Conservation (phyloP, 164 flowering plant species). For the Platanus orientalis region DNA sequence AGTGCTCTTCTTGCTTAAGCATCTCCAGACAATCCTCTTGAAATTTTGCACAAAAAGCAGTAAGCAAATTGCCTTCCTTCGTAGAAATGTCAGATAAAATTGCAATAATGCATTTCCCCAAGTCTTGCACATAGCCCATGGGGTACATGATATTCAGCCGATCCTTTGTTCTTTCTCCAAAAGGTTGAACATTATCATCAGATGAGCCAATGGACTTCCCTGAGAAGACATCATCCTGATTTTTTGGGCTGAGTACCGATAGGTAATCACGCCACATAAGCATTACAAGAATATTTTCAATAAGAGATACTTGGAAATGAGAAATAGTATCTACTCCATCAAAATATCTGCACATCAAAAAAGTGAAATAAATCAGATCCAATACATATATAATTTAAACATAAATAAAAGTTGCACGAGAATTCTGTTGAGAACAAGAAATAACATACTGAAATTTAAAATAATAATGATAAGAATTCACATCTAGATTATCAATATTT, state of each 20-base stretch:
- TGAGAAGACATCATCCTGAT: slow-evolving; percentile 23
- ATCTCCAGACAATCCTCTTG: slow-evolving; percentile 45
- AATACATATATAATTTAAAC: neutral
- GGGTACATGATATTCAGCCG: slow-evolving; percentile 30
- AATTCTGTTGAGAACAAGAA: neutral
- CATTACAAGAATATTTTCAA: slow-evolving; percentile 54
- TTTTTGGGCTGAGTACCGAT: slow-evolving; percentile 19
- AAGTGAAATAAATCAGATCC: slow-evolving; percentile 5
- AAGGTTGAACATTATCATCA: slow-evolving; percentile 16
- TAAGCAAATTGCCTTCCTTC: slow-evolving; percentile 41
- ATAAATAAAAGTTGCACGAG: neutral
- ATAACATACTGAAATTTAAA: neutral
- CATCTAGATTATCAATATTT: no score
- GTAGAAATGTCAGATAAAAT: slow-evolving; percentile 48
- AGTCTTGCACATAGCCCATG: slow-evolving; percentile 36
- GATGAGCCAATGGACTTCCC: slow-evolving; percentile 14
- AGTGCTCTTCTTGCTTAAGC: slow-evolving; percentile 35
- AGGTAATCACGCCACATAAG: slow-evolving; percentile 74
- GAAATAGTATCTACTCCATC: slow-evolving; percentile 37
- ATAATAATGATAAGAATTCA: neutral
- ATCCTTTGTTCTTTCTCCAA: slow-evolving; percentile 21
- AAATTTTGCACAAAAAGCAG: slow-evolving; percentile 46
- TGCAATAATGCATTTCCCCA: slow-evolving; percentile 68
- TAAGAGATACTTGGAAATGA: slow-evolving; percentile 41
- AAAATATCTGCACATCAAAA: slow-evolving; percentile 46